These are phyloP conservation scores for Orobanche coerulescens DNA, from an alignment of 257 asterid species.

Conservation along the genomic window DNA sequence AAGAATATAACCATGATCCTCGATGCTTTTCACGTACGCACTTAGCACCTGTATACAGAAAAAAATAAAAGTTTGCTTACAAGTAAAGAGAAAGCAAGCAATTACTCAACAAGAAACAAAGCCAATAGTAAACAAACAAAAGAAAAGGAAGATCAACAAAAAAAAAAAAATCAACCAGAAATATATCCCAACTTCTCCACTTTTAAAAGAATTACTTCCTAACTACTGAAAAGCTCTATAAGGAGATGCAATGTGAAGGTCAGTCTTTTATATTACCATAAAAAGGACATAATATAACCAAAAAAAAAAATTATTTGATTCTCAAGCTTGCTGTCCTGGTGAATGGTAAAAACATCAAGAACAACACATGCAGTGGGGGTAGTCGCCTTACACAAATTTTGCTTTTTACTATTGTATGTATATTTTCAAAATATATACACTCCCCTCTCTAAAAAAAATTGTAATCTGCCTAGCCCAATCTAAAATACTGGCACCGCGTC, in stretches of 20 bases:
- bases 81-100: conserved; percentile 4
- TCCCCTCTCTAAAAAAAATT: too few species aligned
- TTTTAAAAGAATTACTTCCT: not conserved
- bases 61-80: not conserved
- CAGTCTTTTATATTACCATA: too few species aligned
- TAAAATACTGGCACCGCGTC: too few species aligned
- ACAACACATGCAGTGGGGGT: too few species aligned
- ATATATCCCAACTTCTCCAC: not conserved
- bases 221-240: not conserved
- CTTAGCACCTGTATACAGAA: conserved; percentile 60
- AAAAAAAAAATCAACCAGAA: not conserved
- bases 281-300: not conserved
- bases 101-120: not conserved
- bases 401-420: too few species aligned
- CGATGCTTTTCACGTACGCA: conserved; percentile 78
- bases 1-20: conserved; percentile 93
- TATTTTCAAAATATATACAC: too few species aligned
- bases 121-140: not conserved
- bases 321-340: not conserved
- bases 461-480: too few species aligned
- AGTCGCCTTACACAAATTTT: too few species aligned
- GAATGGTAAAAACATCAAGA: not conserved
- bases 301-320: not conserved
- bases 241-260: not conserved
- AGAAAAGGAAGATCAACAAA: not conserved